Conservation (phyloP, 371 early-diverging fungal species). For the Mucor lusitanicus region DNA sequence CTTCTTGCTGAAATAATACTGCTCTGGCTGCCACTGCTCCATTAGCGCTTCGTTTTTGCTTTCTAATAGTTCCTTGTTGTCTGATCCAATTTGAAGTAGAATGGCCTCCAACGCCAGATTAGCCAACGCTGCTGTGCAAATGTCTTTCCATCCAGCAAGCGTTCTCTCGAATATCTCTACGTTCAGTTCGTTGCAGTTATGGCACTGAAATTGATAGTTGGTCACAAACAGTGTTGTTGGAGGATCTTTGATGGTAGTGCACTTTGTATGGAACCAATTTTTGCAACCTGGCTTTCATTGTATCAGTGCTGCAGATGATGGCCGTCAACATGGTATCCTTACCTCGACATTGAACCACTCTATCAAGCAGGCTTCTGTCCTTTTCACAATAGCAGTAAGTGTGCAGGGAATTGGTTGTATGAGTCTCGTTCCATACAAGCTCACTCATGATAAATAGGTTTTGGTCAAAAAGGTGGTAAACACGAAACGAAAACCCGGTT, state of each 20-base stretch:
- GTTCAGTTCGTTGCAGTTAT: constrained; percentile 36
- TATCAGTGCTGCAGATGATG: not conserved
- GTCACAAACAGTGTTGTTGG: constrained; percentile 64
- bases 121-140: constrained; percentile 66
- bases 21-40: constrained; percentile 54
- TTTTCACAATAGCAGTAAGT: constrained; percentile 69
- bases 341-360: constrained; percentile 65
- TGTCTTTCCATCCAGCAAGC: constrained; percentile 74
- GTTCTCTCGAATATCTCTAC: constrained; percentile 63
- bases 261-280: constrained; percentile 73
- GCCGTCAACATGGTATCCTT: constrained; percentile 2
- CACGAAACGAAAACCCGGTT: not conserved
- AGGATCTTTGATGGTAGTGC: constrained; percentile 51
- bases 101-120: constrained; percentile 64
- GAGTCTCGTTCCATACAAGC: constrained; percentile 59
- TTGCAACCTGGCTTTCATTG: constrained; percentile 43
- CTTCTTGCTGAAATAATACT: constrained; percentile 70
- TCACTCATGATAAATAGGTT: constrained; percentile 9
- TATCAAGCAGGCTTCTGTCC: constrained; percentile 62
- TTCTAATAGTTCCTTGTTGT: constrained; percentile 46
- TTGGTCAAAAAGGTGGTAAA: not conserved
- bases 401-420: constrained; percentile 64
- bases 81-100: constrained; percentile 29
- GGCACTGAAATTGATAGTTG: constrained; percentile 66
- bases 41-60: constrained; percentile 55